These are phyloP conservation scores for Globisporangium abappressorium DNA, from an alignment of 352 stramenopile species.

Conservation along the genomic window DNA sequence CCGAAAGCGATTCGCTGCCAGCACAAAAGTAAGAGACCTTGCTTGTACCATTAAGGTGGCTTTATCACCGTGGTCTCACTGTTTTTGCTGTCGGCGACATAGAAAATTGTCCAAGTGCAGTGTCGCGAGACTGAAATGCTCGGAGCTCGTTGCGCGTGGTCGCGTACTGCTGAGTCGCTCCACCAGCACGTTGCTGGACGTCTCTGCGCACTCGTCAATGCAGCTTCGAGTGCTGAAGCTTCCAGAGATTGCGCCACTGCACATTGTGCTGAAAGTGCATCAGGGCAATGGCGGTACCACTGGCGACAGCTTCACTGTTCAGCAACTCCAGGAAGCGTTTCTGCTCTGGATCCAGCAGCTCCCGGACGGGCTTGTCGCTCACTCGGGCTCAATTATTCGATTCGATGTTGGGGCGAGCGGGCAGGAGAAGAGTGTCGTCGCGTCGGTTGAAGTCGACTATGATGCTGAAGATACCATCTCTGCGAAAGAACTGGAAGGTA, in stretches of 20 bases:
- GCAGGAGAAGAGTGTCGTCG: constrained; percentile 16
- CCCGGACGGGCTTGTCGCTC: constrained; percentile 20
- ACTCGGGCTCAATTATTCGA: constrained; percentile 33
- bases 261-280: constrained; percentile 27
- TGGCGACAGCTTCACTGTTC: not conserved
- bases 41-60: not conserved
- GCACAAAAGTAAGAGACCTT: constrained; percentile 4
- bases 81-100: not conserved
- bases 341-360: constrained; percentile 24
- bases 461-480: constrained; percentile 39
- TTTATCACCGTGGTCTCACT: not conserved
- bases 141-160: constrained; percentile 26
- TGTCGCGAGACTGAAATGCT: constrained; percentile 45
- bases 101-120: constrained; percentile 23
- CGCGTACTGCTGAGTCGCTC: constrained; percentile 37
- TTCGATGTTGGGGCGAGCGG: constrained; percentile 17
- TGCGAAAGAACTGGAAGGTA: constrained; percentile 51
- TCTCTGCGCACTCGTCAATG: constrained; percentile 21
- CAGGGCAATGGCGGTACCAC: constrained; percentile 5
- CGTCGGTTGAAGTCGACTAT: constrained; percentile 38
- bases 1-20: not conserved
- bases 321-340: constrained; percentile 33
- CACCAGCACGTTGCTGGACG: constrained; percentile 18
- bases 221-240: constrained; percentile 55
- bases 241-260: constrained; percentile 34